Conservation (phyloP, 805 yeast genomes). For the Saccharomyces paradoxus region DNA sequence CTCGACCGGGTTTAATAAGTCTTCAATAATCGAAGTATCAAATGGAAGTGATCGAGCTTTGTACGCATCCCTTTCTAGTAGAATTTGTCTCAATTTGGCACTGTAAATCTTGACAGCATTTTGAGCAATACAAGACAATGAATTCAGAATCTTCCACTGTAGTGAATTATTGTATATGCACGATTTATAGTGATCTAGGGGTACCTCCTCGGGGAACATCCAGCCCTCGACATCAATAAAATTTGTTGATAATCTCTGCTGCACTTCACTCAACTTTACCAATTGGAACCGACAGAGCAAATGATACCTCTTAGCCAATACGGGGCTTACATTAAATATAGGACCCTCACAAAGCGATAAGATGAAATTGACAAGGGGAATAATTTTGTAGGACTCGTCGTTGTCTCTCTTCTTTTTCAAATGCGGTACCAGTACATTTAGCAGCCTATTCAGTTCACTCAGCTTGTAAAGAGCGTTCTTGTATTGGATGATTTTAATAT, state of each 20-base stretch:
- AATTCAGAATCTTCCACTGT: slow-evolving; percentile 23
- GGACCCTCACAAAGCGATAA: slow-evolving; percentile 34
- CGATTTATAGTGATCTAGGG: slow-evolving; percentile 5
- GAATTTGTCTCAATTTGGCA: slow-evolving; percentile 24
- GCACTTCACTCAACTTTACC: slow-evolving; percentile 20
- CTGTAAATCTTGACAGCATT: slow-evolving; percentile 26
- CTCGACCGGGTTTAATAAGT: slow-evolving; percentile 29
- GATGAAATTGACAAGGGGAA: slow-evolving; percentile 32
- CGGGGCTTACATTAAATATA: slow-evolving; percentile 35
- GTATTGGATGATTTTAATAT: slow-evolving; percentile 52
- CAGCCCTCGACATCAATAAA: slow-evolving; percentile 17
- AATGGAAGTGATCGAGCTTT: slow-evolving; percentile 23
- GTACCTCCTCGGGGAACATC: slow-evolving; percentile 10
- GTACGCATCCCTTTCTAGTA: slow-evolving; percentile 27
- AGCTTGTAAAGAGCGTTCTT: slow-evolving; percentile 45
- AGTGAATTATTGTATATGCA: slow-evolving; percentile 20
- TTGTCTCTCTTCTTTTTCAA: slow-evolving; percentile 17
- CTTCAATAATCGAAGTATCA: slow-evolving; percentile 25
- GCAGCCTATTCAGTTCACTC: slow-evolving; percentile 30
- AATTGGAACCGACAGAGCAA: slow-evolving; percentile 26
- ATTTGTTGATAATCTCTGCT: slow-evolving; percentile 11
- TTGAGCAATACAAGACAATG: slow-evolving; percentile 18
- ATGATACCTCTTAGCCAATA: slow-evolving; percentile 33
- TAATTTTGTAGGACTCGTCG: slow-evolving; percentile 11
- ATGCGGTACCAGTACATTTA: slow-evolving; percentile 26